phyloP scores from a whole-genome alignment of 164 flowering plant genomes.

The Piper longum region DNA sequence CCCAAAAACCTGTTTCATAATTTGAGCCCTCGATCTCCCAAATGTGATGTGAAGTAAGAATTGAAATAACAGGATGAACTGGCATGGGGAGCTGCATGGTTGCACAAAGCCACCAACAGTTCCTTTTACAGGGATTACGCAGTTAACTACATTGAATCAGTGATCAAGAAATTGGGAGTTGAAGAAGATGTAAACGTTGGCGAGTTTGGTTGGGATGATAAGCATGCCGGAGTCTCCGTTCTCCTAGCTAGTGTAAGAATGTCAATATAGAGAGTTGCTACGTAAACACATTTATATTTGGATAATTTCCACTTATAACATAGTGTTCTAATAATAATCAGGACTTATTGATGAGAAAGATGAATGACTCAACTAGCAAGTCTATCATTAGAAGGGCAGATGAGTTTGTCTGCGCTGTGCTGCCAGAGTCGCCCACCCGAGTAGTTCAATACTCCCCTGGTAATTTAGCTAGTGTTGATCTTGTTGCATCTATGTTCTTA shows the following conservation, averaged over 20 bases:
- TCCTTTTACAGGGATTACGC: constrained; percentile 33
- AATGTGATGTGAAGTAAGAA: too few species aligned
- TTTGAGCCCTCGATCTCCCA: too few species aligned
- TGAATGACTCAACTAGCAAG: background rate
- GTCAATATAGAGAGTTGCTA: background rate
- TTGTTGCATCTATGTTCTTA: background rate
- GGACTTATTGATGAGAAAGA: background rate
- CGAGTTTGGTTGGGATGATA: constrained; percentile 94
- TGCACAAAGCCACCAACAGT: constrained; percentile 47
- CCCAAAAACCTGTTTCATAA: background rate
- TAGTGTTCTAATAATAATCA: background rate
- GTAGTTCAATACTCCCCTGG: constrained; percentile 15
- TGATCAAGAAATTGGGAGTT: constrained; percentile 12
- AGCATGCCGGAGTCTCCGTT: constrained; percentile 35
- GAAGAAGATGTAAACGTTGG: background rate
- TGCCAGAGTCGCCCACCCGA: constrained; percentile 20
- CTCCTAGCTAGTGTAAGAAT: constrained; percentile 2
- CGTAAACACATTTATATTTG: background rate
- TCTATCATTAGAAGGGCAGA: constrained; percentile 3
- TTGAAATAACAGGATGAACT: constrained; percentile 44
- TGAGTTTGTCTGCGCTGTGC: constrained; percentile 13
- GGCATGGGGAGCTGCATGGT: constrained; percentile 80
- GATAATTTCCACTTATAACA: background rate
- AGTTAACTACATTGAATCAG: constrained; percentile 42
- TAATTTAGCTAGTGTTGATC: background rate